phyloP scores from a whole-genome alignment of 1,284 basidiomycete species.

The Trametes hirsuta region DNA sequence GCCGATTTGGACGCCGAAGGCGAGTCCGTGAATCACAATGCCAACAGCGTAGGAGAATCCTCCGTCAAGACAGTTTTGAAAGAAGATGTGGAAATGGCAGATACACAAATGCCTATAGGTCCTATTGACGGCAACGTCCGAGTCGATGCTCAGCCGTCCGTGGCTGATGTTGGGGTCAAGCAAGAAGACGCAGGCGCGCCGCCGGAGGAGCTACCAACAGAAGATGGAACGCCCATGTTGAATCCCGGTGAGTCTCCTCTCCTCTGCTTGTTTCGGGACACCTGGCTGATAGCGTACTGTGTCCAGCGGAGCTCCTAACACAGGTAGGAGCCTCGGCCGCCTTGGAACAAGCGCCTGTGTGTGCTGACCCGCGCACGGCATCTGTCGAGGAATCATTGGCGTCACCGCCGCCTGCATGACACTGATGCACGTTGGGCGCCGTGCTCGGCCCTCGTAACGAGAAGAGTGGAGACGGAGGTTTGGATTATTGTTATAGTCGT shows the following conservation, averaged over 20 bases:
- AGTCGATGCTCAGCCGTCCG: slow-evolving; percentile 3
- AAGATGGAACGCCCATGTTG: slow-evolving; percentile 66
- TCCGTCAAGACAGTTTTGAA: no score
- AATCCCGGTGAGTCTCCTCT: slow-evolving; percentile 52
- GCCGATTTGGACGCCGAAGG: no score
- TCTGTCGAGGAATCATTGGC: slow-evolving; percentile 57
- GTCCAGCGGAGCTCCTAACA: slow-evolving; percentile 60
- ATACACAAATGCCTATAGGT: no score
- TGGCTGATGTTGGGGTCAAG: background rate
- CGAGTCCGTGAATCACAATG: no score
- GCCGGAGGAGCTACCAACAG: slow-evolving; percentile 55
- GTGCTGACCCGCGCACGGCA: background rate
- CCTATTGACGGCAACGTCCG: background rate
- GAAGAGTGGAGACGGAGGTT: slow-evolving; percentile 15
- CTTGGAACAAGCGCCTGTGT: background rate
- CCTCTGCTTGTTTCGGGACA: background rate
- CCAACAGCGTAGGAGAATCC: no score
- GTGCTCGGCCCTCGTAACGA: background rate
- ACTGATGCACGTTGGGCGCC: background rate
- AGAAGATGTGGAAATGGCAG: no score
- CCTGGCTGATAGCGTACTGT: background rate
- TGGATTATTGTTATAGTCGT: slow-evolving; percentile 12
- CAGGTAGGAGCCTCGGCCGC: slow-evolving; percentile 43
- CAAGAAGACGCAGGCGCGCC: background rate
- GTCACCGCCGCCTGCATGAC: slow-evolving; percentile 57